These are phyloP conservation scores for Penicillium coffeae DNA, from an alignment of 495 filamentous ascomycete genomes.

Conservation along the genomic window DNA sequence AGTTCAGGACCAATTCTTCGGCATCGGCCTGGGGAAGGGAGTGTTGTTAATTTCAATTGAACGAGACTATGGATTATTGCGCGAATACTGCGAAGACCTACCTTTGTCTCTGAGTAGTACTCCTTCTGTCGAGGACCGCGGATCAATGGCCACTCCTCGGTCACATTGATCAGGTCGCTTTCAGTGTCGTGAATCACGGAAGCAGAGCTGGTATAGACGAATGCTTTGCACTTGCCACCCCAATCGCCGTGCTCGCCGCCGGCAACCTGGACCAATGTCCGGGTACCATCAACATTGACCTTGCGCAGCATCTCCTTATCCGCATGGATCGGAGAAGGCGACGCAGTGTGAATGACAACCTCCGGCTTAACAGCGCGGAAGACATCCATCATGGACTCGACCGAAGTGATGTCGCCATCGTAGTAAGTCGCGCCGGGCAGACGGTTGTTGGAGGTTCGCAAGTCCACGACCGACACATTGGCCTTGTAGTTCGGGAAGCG, in stretches of 20 bases:
- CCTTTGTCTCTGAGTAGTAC: slow-evolving; percentile 90
- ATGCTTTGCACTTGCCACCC: slow-evolving; percentile 72
- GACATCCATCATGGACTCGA: slow-evolving; percentile 56
- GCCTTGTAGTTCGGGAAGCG: slow-evolving; percentile 45
- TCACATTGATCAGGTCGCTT: slow-evolving; percentile 80
- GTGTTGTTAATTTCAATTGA: not conserved
- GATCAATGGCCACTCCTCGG: slow-evolving; percentile 82
- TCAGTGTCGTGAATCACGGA: slow-evolving; percentile 80
- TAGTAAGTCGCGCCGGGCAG: slow-evolving; percentile 72
- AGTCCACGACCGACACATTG: slow-evolving; percentile 78
- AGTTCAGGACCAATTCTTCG: slow-evolving; percentile 76
- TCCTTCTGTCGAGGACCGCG: slow-evolving; percentile 68
- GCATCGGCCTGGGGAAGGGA: slow-evolving; percentile 63
- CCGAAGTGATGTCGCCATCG: slow-evolving; percentile 82
- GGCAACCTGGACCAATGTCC: slow-evolving; percentile 70
- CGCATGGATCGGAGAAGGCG: slow-evolving; percentile 55
- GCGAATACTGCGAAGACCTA: slow-evolving; percentile 22
- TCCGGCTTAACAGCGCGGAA: slow-evolving; percentile 73
- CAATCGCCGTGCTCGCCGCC: slow-evolving; percentile 54
- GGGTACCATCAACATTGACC: slow-evolving; percentile 92
- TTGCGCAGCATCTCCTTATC: slow-evolving; percentile 49
- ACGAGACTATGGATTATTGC: not conserved
- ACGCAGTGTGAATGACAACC: slow-evolving; percentile 94
- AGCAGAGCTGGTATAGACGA: slow-evolving; percentile 92
- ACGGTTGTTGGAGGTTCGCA: slow-evolving; percentile 72